These are phyloP conservation scores for Escovopsis sp. DNA, from an alignment of 2,329 filamentous ascomycete genomes.

Conservation along the genomic window DNA sequence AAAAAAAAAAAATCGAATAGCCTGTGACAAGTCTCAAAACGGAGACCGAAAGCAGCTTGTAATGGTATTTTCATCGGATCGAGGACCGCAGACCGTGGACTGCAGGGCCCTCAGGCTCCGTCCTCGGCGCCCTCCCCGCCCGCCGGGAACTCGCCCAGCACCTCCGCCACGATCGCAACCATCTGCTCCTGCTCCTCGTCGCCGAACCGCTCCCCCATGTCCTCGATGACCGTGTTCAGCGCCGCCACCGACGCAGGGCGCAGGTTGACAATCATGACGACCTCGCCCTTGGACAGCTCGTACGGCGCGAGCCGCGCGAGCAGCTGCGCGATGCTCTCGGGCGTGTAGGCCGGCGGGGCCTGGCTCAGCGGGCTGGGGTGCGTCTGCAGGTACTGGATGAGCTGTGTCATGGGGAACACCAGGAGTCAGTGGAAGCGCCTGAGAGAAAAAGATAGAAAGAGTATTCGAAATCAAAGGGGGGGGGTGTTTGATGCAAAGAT, in stretches of 20 bases:
- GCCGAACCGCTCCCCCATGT: conserved; percentile 45
- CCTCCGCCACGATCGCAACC: conserved; percentile 38
- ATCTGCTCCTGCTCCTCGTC: conserved; percentile 45
- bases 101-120: conserved; percentile 9
- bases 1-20: too few species aligned
- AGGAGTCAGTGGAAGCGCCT: neutral
- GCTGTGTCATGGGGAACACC: conserved; percentile 20
- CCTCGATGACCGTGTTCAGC: conserved; percentile 50
- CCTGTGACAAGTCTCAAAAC: too few species aligned
- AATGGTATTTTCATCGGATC: too few species aligned
- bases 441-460: neutral
- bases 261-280: conserved; percentile 54
- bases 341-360: conserved; percentile 36
- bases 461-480: too few species aligned
- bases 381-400: conserved; percentile 45
- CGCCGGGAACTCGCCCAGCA: conserved; percentile 37
- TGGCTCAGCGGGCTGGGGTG: conserved; percentile 41
- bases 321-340: conserved; percentile 36
- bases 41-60: too few species aligned
- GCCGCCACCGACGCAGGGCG: conserved; percentile 42
- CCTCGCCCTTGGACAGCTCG: conserved; percentile 51
- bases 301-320: conserved; percentile 40
- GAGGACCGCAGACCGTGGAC: too few species aligned
- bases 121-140: conserved; percentile 25
- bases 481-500: neutral